These are phyloP conservation scores for Colletotrichum liaoningense DNA, from an alignment of 2,329 filamentous ascomycete species.

Conservation along the genomic window DNA sequence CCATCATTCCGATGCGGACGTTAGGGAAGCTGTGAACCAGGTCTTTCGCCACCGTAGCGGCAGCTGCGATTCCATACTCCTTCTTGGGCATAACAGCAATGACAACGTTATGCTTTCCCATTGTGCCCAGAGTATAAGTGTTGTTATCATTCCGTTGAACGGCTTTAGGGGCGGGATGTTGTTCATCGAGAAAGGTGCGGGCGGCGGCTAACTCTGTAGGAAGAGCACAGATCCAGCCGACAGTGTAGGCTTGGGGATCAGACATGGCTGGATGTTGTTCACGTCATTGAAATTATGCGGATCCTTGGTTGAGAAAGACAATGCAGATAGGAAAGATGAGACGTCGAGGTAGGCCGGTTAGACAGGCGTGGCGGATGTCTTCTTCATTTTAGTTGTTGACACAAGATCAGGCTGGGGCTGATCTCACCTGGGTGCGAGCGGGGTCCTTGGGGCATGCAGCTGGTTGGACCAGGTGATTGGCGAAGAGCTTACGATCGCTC, in stretches of 20 bases:
- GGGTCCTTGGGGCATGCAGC: no score
- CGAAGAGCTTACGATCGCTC: not conserved
- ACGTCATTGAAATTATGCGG: not conserved
- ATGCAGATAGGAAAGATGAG: not conserved
- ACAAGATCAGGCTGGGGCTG: slow-evolving; percentile 2
- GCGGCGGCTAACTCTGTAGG: not conserved
- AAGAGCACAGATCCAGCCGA: slow-evolving; percentile 23
- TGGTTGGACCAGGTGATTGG: not conserved
- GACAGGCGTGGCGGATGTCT: not conserved
- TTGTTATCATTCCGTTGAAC: slow-evolving; percentile 39
- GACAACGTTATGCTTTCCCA: slow-evolving; percentile 49
- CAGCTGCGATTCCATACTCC: slow-evolving; percentile 42
- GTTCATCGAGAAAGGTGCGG: not conserved
- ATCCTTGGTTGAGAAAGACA: not conserved
- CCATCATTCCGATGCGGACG: slow-evolving; percentile 19
- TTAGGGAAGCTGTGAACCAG: slow-evolving; percentile 24
- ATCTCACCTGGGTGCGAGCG: no score
- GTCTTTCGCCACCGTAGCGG: slow-evolving; percentile 33
- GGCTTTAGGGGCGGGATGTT: slow-evolving; percentile 7
- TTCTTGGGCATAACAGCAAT: slow-evolving; percentile 43
- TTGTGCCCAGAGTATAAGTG: slow-evolving; percentile 44
- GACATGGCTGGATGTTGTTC: not conserved
- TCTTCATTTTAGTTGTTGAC: not conserved
- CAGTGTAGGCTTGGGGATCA: slow-evolving; percentile 1
- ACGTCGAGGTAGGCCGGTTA: no score